These are phyloP conservation scores for Benincasa hispida DNA, from an alignment of 306 rosid genomes.

Conservation along the genomic window DNA sequence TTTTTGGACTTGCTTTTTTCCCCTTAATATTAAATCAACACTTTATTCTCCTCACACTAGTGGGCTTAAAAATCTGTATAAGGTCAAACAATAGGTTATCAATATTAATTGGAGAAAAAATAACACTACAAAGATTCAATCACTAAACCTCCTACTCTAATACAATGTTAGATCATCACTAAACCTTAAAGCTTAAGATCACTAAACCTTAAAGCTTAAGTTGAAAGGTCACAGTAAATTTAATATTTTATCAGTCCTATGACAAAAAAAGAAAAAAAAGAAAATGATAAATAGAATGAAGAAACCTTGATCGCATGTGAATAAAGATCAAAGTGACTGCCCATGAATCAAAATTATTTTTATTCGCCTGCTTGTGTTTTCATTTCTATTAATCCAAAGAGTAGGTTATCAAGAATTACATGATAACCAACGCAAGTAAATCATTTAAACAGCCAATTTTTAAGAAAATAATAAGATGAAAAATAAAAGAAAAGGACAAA, in stretches of 20 bases:
- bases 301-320: neutral
- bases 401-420: neutral
- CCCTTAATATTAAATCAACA: too few species aligned
- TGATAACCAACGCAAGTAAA: neutral
- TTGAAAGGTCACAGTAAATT: too few species aligned
- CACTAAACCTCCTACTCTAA: neutral
- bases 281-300: neutral
- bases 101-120: too few species aligned
- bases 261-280: neutral
- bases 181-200: neutral
- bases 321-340: neutral
- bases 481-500: neutral
- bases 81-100: too few species aligned
- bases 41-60: too few species aligned
- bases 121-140: too few species aligned
- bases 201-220: neutral
- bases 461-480: neutral
- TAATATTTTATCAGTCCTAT: neutral
- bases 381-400: neutral
- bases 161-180: neutral
- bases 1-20: too few species aligned
- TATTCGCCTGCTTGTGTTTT: neutral
- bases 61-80: too few species aligned
- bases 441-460: neutral
- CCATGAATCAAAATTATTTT: neutral